phyloP scores from a whole-genome alignment of 225 moss, liverwort and hornwort genomes.

The Takakia lepidozioides region DNA sequence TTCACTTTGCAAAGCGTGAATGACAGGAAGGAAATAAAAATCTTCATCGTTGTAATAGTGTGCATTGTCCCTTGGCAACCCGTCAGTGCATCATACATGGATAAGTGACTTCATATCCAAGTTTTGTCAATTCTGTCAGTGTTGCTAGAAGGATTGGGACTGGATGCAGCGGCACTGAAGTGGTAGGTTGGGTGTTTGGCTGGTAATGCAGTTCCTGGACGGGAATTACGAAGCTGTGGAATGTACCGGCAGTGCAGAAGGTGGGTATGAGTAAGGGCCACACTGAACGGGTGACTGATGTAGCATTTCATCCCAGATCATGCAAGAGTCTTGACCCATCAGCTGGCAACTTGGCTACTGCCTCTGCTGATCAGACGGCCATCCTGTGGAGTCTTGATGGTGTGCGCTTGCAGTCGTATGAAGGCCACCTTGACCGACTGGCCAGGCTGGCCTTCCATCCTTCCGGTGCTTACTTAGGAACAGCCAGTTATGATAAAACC shows the following conservation, averaged over 20 bases:
- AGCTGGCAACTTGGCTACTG: conserved; percentile 76
- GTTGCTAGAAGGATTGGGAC: no score
- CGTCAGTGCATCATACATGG: no score
- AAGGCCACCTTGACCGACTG: conserved; percentile 91
- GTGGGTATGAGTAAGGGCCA: conserved; percentile 70
- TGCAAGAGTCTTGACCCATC: conserved; percentile 45
- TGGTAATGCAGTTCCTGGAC: conserved; percentile 38
- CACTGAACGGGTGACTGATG: conserved; percentile 86
- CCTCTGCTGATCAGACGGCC: conserved; percentile 83
- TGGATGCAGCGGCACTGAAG: no score
- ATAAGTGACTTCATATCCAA: no score
- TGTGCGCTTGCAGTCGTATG: conserved; percentile 54
- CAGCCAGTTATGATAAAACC: conserved; percentile 94
- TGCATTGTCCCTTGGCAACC: no score
- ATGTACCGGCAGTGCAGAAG: conserved; percentile 63
- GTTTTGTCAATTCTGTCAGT: no score
- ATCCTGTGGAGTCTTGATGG: conserved; percentile 86
- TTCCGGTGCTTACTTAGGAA: conserved; percentile 85
- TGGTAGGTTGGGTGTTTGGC: background rate
- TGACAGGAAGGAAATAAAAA: no score
- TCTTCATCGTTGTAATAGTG: no score
- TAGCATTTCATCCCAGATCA: conserved; percentile 74
- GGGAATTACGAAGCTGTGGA: conserved; percentile 93
- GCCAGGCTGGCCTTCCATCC: conserved; percentile 96
- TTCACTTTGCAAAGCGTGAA: no score